Evolutionary conservation across 768 basidiomycete genomes (phyloP), one percentile per base, ranked within the genome.

Genomic region (Dentipellis sp.): DNA sequence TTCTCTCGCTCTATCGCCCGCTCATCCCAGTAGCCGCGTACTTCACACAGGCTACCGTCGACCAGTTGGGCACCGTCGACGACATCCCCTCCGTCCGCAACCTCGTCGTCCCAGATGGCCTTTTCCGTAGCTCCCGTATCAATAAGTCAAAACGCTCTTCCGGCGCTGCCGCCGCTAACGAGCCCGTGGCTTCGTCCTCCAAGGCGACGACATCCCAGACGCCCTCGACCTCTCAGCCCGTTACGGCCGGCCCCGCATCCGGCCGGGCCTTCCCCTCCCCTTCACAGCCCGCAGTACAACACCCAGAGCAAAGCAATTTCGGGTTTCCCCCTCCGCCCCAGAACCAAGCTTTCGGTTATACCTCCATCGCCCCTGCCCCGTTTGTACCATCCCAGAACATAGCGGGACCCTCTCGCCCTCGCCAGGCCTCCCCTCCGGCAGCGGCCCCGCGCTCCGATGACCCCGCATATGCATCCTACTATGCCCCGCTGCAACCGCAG

Each of bases 101-200:
- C 67, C 70, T 83, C 17, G 67, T 69, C 46, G 84, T 90, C 16
- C 89, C 88, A 42, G 84, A 86, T 36, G 86, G 86, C 16, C 83
- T 83, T 77, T 91, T 90, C 71, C 79, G 78, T 65, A 88, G 86
- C 68, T 88, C 89, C 49, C 83, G 88, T 50, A 76, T 83, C 53
- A 82, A 79, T 59, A 88, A 87, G 61, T 46, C 73, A 62, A 37
- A 70, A 71, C 70, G 73, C 63, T 68, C 78, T 29, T 29, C 29
- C 66, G 70, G 80, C 60, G 75, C 81, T 64, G 71, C 75, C 71
- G 74, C 78, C 72, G 58, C 61, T 68, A 67, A 63, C 73, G 67
- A 57, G 67, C 65, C 62, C 65, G 46, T 46, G 16, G 22, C 50
- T 4, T 8, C 42, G 17, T 4, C 21, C n/a, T n/a, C 11, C n/a